phyloP scores from a whole-genome alignment of 2,329 filamentous ascomycete genomes.

The Atkinsonella hypoxylon region DNA sequence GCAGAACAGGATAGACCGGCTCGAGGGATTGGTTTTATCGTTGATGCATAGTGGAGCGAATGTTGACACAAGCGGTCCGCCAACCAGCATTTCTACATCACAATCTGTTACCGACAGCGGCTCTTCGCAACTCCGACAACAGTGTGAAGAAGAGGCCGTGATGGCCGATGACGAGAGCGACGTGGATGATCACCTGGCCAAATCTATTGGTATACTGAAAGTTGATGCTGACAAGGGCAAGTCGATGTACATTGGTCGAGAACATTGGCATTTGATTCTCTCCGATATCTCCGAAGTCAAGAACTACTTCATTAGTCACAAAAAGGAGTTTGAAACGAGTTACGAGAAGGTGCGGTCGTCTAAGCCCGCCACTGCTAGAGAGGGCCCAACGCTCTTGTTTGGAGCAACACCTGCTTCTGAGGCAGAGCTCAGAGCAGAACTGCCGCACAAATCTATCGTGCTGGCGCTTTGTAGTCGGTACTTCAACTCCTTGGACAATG shows the following conservation, averaged over 20 bases:
- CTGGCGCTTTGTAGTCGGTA: conserved; percentile 78
- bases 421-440: conserved; percentile 62
- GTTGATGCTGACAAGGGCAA: conserved; percentile 67
- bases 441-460: conserved; percentile 74
- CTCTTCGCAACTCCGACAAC: conserved; percentile 32
- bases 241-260: conserved; percentile 69
- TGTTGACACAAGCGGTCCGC: conserved; percentile 27
- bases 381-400: conserved; percentile 68
- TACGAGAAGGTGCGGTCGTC: conserved; percentile 62
- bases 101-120: conserved; percentile 30
- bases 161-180: conserved; percentile 53
- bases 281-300: conserved; percentile 85
- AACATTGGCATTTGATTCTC: conserved; percentile 73
- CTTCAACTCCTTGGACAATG: conserved; percentile 69
- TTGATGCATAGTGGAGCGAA: conserved; percentile 77
- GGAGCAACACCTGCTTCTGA: conserved; percentile 61
- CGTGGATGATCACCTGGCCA: conserved; percentile 54
- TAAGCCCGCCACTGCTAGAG: conserved; percentile 45
- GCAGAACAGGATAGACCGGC: conserved; percentile 93
- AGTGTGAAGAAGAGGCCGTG: conserved; percentile 42
- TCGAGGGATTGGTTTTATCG: conserved; percentile 84
- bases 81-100: conserved; percentile 21
- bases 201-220: conserved; percentile 70
- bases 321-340: conserved; percentile 78
- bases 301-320: conserved; percentile 75